phyloP scores from a whole-genome alignment of 2,329 filamentous ascomycete species.

The Curvularia sp. region DNA sequence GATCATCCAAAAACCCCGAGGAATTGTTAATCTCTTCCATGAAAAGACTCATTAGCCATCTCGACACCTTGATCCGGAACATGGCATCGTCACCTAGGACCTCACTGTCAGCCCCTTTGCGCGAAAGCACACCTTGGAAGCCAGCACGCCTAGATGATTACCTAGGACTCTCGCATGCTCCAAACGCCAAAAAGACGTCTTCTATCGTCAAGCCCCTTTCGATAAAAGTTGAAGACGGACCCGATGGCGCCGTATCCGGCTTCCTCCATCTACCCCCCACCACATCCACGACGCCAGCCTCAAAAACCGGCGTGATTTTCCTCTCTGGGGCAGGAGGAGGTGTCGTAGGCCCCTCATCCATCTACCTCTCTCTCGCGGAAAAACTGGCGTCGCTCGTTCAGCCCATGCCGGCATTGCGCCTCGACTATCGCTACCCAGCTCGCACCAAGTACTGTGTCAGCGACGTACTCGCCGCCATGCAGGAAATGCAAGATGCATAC shows the following conservation, averaged over 20 bases:
- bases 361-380: constrained; percentile 5
- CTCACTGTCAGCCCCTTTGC: constrained; percentile 2
- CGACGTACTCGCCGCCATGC: constrained; percentile 9
- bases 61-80: neutral
- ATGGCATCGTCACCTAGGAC: constrained; percentile 1
- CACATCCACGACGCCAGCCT: neutral
- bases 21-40: neutral
- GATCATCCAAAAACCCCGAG: no score
- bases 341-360: constrained; percentile 5
- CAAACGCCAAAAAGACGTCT: neutral
- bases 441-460: constrained; percentile 5
- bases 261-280: constrained; percentile 8
- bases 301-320: constrained; percentile 4
- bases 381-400: constrained; percentile 1
- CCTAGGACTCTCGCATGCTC: constrained; percentile 1
- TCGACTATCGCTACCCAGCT: constrained; percentile 11
- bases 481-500: constrained; percentile 1
- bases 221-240: constrained; percentile 3
- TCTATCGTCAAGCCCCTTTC: constrained; percentile 7
- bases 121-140: neutral
- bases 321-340: constrained; percentile 5
- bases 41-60: constrained; percentile 3
- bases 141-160: constrained; percentile 7
- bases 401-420: neutral
- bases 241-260: constrained; percentile 2